Evolutionary conservation across 257 asterid genomes (phyloP).

Genomic region (Solanum corneliomulleri): DNA sequence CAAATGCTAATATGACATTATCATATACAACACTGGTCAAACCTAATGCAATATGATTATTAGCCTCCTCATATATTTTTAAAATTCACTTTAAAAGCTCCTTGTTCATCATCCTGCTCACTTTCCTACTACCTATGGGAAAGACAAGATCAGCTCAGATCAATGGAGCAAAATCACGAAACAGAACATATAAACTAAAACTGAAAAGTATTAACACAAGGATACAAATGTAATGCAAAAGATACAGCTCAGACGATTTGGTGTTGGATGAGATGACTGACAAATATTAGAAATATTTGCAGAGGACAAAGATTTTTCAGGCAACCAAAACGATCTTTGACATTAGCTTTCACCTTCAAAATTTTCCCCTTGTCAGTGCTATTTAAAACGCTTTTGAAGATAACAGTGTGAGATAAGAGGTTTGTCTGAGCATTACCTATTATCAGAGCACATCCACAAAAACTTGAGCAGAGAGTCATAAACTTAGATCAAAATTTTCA

Average conservation of each 20-base stretch:
- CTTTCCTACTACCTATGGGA: neutral
- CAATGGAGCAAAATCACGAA: neutral
- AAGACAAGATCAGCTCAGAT: neutral
- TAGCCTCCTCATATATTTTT: neutral
- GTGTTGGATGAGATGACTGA: neutral
- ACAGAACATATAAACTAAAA: neutral
- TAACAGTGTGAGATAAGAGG: neutral
- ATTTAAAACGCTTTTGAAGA: neutral
- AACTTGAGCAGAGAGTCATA: neutral
- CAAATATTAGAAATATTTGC: neutral
- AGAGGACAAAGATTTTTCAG: neutral
- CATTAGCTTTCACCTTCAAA: neutral
- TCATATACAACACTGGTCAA: neutral
- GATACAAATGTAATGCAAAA: neutral
- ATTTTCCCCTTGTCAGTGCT: neutral
- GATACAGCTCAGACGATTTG: neutral
- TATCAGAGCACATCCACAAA: neutral
- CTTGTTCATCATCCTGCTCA: neutral
- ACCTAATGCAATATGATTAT: neutral
- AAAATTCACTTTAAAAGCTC: neutral
- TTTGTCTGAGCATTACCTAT: neutral
- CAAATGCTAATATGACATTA: neutral
- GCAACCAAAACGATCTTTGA: neutral
- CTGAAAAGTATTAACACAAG: neutral
- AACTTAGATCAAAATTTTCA: neutral